Base-by-base conservation (phyloP, 2,329 filamentous ascomycete species). In the Trichoderma endophyticum region DNA sequence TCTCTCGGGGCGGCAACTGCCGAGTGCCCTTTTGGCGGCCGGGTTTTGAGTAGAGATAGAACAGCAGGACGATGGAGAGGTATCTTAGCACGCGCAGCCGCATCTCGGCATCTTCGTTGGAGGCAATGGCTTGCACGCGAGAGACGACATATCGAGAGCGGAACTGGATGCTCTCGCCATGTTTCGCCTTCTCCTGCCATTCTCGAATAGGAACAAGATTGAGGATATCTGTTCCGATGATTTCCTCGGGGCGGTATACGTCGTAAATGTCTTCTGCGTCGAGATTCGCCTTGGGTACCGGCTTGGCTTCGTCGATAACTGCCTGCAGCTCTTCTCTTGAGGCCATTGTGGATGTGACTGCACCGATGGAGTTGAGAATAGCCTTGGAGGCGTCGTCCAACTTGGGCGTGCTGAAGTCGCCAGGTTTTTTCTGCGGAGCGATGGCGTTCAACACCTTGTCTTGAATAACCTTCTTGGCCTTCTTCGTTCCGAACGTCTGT, bases 401-500 rank as follows among this genome's bases (percentile, higher is more conserved):
- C 75, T 87, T 87, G 43, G 82, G 82, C n/a, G 84, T 82, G 21
- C 39, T 62, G 57, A 78, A 79, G 43, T 81, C 79, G 26, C 80
- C 77, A 48, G 75, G 67, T 71, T 76, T 79, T 74, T 79, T 82
- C 77, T 80, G 79, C 56, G 84, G 81, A 56, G 82, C 82, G 75
- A 95, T 93, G 21, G 92, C 91, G 78, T 95, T 94, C 76, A 92
- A 86, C 3, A 90, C 89, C 74, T 88, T 86, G 71, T 90, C 88
- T 32, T 87, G 85, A 75, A 96, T 89, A 1, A 89, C 91, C 83
- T 95, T 95, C 85, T 91, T 92, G 26, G 93, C 92, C 82, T 95
- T 95, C 84, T 93, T 94, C 30, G 93, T 95, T 80, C 93, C 93
- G 77, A 97, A 97, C 36, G 91, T 90, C 76, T 92, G 87, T 54